Evolutionary conservation across 495 filamentous ascomycete species (phyloP).

Genomic region (Letharia lupina): DNA sequence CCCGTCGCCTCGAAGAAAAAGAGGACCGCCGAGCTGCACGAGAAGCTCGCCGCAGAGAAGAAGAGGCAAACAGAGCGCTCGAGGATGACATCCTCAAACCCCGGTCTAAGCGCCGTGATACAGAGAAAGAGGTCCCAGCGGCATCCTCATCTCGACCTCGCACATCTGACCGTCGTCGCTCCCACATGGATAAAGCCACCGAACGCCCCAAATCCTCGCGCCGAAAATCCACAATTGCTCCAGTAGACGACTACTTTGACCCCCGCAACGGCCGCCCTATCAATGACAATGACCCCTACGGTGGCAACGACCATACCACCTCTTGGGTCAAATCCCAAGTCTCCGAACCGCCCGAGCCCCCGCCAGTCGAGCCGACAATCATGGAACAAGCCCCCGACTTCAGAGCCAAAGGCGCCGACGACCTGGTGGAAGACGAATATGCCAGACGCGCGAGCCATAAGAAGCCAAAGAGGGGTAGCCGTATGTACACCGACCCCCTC

Average conservation of each 20-base stretch:
- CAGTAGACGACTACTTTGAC: slow-evolving; percentile 36
- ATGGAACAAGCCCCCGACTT: slow-evolving; percentile 43
- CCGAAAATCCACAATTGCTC: slow-evolving; percentile 24
- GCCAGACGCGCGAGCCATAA: slow-evolving; percentile 23
- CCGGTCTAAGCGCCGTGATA: slow-evolving; percentile 17
- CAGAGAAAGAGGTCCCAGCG: slow-evolving; percentile 16
- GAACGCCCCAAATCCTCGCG: slow-evolving; percentile 22
- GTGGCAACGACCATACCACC: slow-evolving; percentile 46
- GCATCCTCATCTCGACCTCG: slow-evolving; percentile 21
- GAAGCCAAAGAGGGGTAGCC: slow-evolving; percentile 20
- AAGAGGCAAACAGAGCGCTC: slow-evolving; percentile 37
- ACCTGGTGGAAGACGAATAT: slow-evolving; percentile 17
- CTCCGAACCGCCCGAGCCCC: slow-evolving; percentile 50
- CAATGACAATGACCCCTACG: slow-evolving; percentile 26
- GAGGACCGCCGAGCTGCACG: slow-evolving; percentile 40
- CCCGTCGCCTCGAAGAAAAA: slow-evolving; percentile 39
- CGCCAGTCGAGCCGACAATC: slow-evolving; percentile 46
- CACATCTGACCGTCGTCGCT: slow-evolving; percentile 23
- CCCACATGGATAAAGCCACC: slow-evolving; percentile 19
- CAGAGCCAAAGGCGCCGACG: slow-evolving; percentile 18
- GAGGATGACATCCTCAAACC: slow-evolving; percentile 29
- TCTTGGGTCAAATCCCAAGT: slow-evolving; percentile 53
- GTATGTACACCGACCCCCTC: slow-evolving; percentile 20
- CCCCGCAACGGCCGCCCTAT: slow-evolving; percentile 27
- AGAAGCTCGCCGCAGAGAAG: slow-evolving; percentile 36